phyloP scores from a whole-genome alignment of 176 grass and related monocot species.

The Areca catechu region DNA sequence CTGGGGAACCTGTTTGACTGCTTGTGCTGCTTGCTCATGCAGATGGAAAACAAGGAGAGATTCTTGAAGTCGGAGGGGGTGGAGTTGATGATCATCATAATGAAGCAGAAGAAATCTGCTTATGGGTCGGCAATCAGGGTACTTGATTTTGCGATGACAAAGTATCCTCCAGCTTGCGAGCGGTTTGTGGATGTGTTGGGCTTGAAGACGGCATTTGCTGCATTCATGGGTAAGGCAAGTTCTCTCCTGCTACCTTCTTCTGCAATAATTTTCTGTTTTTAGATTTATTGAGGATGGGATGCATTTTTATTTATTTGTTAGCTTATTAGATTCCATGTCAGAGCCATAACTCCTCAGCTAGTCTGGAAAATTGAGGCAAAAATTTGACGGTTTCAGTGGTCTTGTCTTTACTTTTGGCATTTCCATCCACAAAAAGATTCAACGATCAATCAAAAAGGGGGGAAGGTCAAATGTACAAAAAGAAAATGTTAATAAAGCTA shows the following conservation, averaged over 20 bases:
- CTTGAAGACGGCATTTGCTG: slow-evolving; percentile 83
- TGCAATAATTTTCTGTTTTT: no score
- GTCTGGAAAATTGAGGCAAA: no score
- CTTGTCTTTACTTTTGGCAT: no score
- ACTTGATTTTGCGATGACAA: slow-evolving; percentile 90
- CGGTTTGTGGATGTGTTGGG: slow-evolving; percentile 83
- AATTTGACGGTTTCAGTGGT: no score
- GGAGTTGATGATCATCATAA: slow-evolving; percentile 97
- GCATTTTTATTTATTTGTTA: no score
- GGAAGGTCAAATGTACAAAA: no score
- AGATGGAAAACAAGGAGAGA: slow-evolving; percentile 84
- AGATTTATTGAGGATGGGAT: no score
- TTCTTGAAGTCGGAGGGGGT: slow-evolving; percentile 94
- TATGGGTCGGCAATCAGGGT: slow-evolving; percentile 75
- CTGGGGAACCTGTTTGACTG: slow-evolving; percentile 93
- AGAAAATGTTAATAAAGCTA: no score
- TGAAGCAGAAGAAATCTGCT: slow-evolving; percentile 91
- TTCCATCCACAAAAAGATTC: no score
- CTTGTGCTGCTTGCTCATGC: slow-evolving; percentile 86
- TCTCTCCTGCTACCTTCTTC: slow-evolving; percentile 2
- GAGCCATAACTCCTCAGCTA: no score
- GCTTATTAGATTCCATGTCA: no score
- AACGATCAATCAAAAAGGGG: no score
- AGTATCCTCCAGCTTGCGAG: slow-evolving; percentile 80
- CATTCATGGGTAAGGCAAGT: slow-evolving; percentile 99